Conservation (phyloP, 768 basidiomycete species). For the Collybiopsis confluens region DNA sequence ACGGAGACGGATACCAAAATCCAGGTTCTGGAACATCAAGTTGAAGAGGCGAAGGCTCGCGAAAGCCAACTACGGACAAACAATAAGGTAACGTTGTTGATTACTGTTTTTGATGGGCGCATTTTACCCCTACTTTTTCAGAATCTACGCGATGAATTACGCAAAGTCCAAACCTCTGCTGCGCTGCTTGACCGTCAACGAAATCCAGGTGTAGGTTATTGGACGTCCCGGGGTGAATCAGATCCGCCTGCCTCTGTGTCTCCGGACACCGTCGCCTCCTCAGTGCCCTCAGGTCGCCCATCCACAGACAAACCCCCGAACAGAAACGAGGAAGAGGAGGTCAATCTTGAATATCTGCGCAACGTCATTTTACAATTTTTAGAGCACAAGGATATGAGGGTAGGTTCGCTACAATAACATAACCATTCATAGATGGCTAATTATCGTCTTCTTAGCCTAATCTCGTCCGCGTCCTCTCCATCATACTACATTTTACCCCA, state of each 20-base stretch:
- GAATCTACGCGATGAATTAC: conserved; percentile 89
- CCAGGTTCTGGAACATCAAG: conserved; percentile 52
- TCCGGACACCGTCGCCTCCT: conserved; percentile 35
- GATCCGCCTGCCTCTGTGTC: conserved; percentile 29
- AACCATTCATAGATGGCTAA: no score
- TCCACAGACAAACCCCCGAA: conserved; percentile 22
- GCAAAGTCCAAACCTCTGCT: conserved; percentile 92
- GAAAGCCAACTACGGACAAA: conserved; percentile 67
- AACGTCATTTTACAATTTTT: conserved; percentile 97
- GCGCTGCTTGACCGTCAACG: conserved; percentile 86
- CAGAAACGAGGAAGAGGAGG: conserved; percentile 73
- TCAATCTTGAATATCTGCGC: conserved; percentile 92
- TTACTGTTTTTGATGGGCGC: neutral
- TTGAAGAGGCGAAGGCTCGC: conserved; percentile 69
- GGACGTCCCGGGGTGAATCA: conserved; percentile 47
- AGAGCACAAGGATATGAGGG: conserved; percentile 98
- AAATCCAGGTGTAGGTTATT: conserved; percentile 93
- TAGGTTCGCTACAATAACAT: conserved; percentile 46
- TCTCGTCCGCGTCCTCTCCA: conserved; percentile 86
- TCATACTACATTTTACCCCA: conserved; percentile 91
- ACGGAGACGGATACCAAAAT: conserved; percentile 47
- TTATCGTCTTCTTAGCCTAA: conserved; percentile 56
- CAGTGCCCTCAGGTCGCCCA: conserved; percentile 31
- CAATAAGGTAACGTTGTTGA: conserved; percentile 63
- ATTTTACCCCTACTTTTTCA: conserved; percentile 23